A percentile compares a stretch with the other conserved stretches of the same genome.
These are phyloP conservation scores for Vitis cinerea DNA, from an alignment of 164 flowering plant species.

Conservation along the genomic window DNA sequence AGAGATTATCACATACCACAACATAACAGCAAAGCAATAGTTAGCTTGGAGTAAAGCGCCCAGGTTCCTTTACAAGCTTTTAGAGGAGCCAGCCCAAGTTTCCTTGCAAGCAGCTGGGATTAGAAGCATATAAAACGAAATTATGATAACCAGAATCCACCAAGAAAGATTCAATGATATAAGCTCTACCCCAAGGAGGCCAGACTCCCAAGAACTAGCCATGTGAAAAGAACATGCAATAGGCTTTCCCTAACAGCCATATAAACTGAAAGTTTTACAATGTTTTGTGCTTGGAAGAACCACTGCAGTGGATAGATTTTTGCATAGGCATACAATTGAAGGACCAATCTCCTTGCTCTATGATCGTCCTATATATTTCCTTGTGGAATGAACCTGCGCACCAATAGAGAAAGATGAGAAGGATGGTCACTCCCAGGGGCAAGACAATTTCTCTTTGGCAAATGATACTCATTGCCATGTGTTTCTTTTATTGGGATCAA, in stretches of 20 bases:
- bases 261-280: constrained; percentile 72
- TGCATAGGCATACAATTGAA: constrained; percentile 69
- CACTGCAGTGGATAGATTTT: constrained; percentile 76
- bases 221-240: constrained; percentile 50
- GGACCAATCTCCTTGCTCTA: constrained; percentile 54
- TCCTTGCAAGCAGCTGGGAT: constrained; percentile 59
- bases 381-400: constrained; percentile 50
- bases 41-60: constrained; percentile 65
- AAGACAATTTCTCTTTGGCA: constrained; percentile 71
- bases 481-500: constrained; percentile 18
- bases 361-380: constrained; percentile 54
- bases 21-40: constrained; percentile 71
- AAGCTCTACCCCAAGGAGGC: constrained; percentile 76
- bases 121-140: constrained; percentile 49
- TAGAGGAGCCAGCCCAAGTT: constrained; percentile 71
- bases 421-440: constrained; percentile 58
- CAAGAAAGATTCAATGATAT: constrained; percentile 62
- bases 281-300: constrained; percentile 77
- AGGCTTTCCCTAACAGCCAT: constrained; percentile 61
- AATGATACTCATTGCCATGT: constrained; percentile 55
- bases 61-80: constrained; percentile 67
- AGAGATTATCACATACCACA: constrained; percentile 41
- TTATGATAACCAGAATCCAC: constrained; percentile 60
- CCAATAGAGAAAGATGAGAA: constrained; percentile 65
- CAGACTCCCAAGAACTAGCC: constrained; percentile 54